A percentile compares a stretch with the other conserved stretches of the same genome.
Evolutionary conservation across 2,329 filamentous ascomycete genomes (phyloP).

Genomic region (Akanthomyces lecanii): DNA sequence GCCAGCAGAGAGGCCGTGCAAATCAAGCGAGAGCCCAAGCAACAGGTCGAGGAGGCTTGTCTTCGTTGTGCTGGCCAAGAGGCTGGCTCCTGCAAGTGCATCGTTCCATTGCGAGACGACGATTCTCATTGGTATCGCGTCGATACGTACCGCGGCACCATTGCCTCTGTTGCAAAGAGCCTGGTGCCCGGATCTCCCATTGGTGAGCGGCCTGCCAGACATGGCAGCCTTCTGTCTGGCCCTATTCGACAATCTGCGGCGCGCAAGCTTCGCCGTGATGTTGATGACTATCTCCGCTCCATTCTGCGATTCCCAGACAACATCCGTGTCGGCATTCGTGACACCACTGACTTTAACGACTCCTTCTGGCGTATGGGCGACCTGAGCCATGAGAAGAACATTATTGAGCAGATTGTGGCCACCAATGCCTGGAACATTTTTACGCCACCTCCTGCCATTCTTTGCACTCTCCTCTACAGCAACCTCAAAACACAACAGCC

Average conservation of each 20-base stretch:
- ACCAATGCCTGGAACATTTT: conserved; percentile 8
- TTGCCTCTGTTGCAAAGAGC: conserved; percentile 13
- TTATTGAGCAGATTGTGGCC: conserved; percentile 9
- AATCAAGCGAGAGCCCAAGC: not conserved
- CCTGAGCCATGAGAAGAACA: conserved; percentile 10
- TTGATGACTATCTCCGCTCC: conserved; percentile 9
- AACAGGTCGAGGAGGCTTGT: not conserved
- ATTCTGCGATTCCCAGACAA: conserved; percentile 9
- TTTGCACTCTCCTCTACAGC: conserved; percentile 48
- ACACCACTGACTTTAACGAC: conserved; percentile 14
- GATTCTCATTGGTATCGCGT: conserved; percentile 14
- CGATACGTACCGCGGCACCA: conserved; percentile 10
- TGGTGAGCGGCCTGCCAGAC: not conserved
- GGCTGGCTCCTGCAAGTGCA: conserved; percentile 4
- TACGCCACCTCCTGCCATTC: conserved; percentile 38
- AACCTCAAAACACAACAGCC: conserved; percentile 46
- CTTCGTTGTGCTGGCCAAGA: conserved; percentile 7
- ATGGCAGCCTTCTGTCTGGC: not conserved
- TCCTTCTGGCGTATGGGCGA: conserved; percentile 15
- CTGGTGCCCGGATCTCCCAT: conserved; percentile 6
- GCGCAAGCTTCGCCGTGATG: conserved; percentile 10
- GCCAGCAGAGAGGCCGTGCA: not conserved
- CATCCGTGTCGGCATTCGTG: conserved; percentile 3
- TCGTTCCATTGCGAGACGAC: conserved; percentile 5
- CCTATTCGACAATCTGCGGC: not conserved